Percentiles rank a stretch among this genome's conserved stretches.
These are phyloP conservation scores for Yarrowia porcina DNA, from an alignment of 805 yeast genomes.

Conservation along the genomic window DNA sequence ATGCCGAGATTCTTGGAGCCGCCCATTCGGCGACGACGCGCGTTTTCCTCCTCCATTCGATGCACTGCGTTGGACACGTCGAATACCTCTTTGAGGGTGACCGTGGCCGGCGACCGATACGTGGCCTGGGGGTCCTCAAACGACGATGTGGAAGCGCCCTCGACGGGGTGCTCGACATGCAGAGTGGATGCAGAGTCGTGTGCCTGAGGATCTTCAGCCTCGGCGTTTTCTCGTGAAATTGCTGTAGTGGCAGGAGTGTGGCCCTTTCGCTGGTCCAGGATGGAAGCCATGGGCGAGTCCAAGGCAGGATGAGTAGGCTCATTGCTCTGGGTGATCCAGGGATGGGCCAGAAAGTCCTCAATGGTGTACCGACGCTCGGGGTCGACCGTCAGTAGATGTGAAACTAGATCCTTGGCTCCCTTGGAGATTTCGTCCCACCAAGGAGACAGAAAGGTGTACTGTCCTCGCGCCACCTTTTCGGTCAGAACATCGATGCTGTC, in stretches of 20 bases:
- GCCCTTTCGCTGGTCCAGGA: constrained; percentile 22
- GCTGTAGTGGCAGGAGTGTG: constrained; percentile 10
- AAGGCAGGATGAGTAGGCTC: constrained; percentile 31
- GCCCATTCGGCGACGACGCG: constrained; percentile 35
- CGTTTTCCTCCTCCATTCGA: constrained; percentile 66
- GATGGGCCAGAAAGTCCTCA: constrained; percentile 68
- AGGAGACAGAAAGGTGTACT: constrained; percentile 69
- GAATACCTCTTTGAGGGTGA: constrained; percentile 79
- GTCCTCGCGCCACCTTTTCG: constrained; percentile 75
- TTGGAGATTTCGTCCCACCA: constrained; percentile 85
- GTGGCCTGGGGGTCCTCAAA: constrained; percentile 26
- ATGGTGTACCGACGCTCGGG: constrained; percentile 66
- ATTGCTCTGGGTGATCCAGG: constrained; percentile 56
- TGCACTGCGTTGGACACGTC: constrained; percentile 84
- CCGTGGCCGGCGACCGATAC: constrained; percentile 53
- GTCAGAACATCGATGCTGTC: constrained; percentile 71
- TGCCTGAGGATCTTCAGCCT: constrained; percentile 1
- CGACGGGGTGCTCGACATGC: constrained; percentile 10
- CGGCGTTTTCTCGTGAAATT: constrained; percentile 10
- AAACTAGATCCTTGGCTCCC: constrained; percentile 68
- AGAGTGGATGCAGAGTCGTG: background rate
- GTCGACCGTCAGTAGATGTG: constrained; percentile 65
- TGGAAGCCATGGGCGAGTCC: constrained; percentile 32
- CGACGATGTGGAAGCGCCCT: constrained; percentile 15
- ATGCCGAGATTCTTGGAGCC: constrained; percentile 27